Conservation (phyloP, 202 grass and related monocot genomes). For the Brachypodium distachyon region DNA sequence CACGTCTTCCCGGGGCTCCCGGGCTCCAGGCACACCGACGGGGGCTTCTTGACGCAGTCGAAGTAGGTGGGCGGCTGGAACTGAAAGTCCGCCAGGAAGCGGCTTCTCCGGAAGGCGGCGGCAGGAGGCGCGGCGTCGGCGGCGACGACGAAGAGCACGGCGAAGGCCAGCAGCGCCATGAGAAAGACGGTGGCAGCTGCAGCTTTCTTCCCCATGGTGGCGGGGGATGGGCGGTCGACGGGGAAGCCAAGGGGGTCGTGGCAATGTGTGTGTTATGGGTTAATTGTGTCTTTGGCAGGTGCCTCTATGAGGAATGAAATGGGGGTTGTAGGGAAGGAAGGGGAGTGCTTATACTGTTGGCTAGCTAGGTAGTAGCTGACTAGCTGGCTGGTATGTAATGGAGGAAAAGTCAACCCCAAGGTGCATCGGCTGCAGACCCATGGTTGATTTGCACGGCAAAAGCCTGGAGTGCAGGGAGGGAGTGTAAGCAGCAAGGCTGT, state of each 20-base stretch:
- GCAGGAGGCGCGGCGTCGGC: neutral
- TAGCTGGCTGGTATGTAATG: no score
- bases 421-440: neutral
- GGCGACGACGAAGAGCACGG: neutral
- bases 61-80: neutral
- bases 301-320: conserved; percentile 8
- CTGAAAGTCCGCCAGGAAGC: conserved; percentile 21
- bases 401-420: conserved; percentile 32
- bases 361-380: neutral
- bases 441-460: conserved; percentile 61
- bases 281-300: neutral
- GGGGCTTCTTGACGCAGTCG: conserved; percentile 14
- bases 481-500: conserved; percentile 35
- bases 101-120: conserved; percentile 8
- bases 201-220: conserved; percentile 46
- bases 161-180: conserved; percentile 37
- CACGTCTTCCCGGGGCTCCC: conserved; percentile 38
- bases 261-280: neutral
- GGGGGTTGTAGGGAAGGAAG: neutral
- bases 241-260: neutral
- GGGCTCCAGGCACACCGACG: conserved; percentile 18
- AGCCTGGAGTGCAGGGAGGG: conserved; percentile 50
- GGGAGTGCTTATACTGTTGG: conserved; percentile 26
- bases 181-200: conserved; percentile 36
- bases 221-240: neutral